phyloP scores from a whole-genome alignment of 1,284 basidiomycete genomes.

The Puccinia horiana region DNA sequence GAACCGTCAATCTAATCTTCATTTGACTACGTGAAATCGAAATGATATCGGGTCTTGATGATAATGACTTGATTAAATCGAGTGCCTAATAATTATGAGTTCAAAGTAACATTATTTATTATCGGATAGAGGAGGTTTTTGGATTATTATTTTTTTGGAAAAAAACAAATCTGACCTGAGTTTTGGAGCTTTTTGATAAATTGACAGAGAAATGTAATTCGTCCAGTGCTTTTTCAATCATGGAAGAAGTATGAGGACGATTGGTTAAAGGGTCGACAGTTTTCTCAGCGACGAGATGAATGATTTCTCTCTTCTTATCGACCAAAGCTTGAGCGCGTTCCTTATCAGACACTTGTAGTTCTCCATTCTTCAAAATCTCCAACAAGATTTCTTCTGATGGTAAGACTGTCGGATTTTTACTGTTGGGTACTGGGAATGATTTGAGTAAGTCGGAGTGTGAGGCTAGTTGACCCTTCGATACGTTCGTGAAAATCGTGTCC shows the following conservation, averaged over 20 bases:
- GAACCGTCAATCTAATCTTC: constrained; percentile 81
- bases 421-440: constrained; percentile 76
- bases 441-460: constrained; percentile 86
- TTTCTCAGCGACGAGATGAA: constrained; percentile 88
- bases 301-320: constrained; percentile 84
- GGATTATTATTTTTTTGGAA: not conserved
- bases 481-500: constrained; percentile 91
- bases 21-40: constrained; percentile 90
- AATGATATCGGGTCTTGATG: constrained; percentile 73
- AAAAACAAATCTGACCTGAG: constrained; percentile 7
- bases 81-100: constrained; percentile 67
- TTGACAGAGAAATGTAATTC: constrained; percentile 91
- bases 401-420: not conserved
- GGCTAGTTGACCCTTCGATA: constrained; percentile 92
- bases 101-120: not conserved
- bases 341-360: constrained; percentile 95
- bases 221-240: constrained; percentile 97
- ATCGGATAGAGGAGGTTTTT: not conserved
- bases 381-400: constrained; percentile 69
- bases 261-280: constrained; percentile 90
- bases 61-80: constrained; percentile 80
- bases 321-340: constrained; percentile 87
- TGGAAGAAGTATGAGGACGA: constrained; percentile 85
- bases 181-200: constrained; percentile 82
- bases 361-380: constrained; percentile 94